Evolutionary conservation across 2,329 filamentous ascomycete genomes (phyloP), one percentile per base, ranked within the genome.

Genomic region (Aspergillus fumigatiaffinis): DNA sequence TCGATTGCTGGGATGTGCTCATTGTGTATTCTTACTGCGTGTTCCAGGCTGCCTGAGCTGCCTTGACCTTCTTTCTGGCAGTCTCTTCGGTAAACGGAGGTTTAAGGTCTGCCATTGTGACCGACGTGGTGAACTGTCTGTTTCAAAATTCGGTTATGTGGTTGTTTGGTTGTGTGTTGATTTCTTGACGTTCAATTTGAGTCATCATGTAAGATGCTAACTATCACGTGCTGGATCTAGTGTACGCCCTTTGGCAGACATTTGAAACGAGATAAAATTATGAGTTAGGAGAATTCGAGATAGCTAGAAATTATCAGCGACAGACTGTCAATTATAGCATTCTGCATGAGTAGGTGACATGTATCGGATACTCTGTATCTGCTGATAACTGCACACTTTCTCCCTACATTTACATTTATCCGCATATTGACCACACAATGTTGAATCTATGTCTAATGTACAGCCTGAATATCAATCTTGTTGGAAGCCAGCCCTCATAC

Each of bases 1-100:
- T 0, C 6, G 29, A 38, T 7, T 17, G 32, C 32, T 38, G 32
- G 32, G 32, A 38, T 17, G 32, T 38, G 14, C 17, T 38, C 5
- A 38, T 3, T 35, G 14, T 7, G 17, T 49, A 51, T 48, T n/a
- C 77, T 63, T 73, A 90, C 88, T 79, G 83, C 1, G 86, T 88
- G 68, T 95, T 96, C 91, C 91, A 95, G 3, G 87, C 79, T 70
- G 91, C 84, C 70, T 96, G 91, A 0, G 90, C 91, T 20, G 86
- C 87, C 76, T 95, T 95, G 61, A 95, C 91, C 72, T 95, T 95
- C 57, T 80, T 78, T 17, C 77, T 77, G 2, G 91, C 91, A 1
- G 86, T 87, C 69, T 90, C 87, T 25, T 83, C 78, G 3, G 85
- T 93, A 71, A 92, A 95, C 0, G 91, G 91, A 3, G 91, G 91